Percentiles rank a stretch among this genome's conserved stretches.
phyloP scores from a whole-genome alignment of 2,329 filamentous ascomycete species.

The Sordariomycetes sp. region DNA sequence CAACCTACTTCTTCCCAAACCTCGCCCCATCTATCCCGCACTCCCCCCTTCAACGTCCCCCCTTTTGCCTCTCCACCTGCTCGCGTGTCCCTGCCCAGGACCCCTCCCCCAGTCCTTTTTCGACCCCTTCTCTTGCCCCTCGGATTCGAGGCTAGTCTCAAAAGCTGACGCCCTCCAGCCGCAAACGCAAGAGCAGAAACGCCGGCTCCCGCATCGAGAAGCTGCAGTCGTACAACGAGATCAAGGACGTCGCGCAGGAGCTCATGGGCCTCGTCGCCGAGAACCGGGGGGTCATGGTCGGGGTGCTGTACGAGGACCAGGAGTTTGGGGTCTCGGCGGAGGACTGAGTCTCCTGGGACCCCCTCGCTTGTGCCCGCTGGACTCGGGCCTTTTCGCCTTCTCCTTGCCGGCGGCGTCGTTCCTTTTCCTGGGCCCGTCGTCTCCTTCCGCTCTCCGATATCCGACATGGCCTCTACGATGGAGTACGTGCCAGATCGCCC shows the following conservation, averaged over 20 bases:
- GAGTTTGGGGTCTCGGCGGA: constrained; percentile 16
- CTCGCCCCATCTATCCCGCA: not conserved
- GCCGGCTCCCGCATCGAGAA: not conserved
- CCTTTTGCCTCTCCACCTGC: no score
- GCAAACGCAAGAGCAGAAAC: not conserved
- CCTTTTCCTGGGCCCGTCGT: no score
- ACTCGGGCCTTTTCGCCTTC: not conserved
- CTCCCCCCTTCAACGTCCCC: not conserved
- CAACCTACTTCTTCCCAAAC: not conserved
- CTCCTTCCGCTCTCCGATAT: no score
- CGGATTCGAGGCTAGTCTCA: not conserved
- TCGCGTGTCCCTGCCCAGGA: not conserved
- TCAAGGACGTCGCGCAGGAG: constrained; percentile 22
- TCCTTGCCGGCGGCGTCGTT: not conserved
- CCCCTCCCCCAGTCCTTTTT: not conserved
- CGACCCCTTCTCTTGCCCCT: not conserved
- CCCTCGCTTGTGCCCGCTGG: not conserved
- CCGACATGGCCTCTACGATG: not conserved
- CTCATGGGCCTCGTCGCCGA: constrained; percentile 23
- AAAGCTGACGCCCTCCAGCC: not conserved
- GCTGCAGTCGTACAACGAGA: constrained; percentile 21
- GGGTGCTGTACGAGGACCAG: constrained; percentile 14
- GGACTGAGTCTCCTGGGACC: not conserved
- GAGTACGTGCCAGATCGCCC: not conserved
- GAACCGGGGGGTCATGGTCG: constrained; percentile 16